A percentile compares a stretch with the other conserved stretches of the same genome.
These are phyloP conservation scores for Amphirosellinia nigrospora DNA, from an alignment of 495 filamentous ascomycete species.

Conservation along the genomic window DNA sequence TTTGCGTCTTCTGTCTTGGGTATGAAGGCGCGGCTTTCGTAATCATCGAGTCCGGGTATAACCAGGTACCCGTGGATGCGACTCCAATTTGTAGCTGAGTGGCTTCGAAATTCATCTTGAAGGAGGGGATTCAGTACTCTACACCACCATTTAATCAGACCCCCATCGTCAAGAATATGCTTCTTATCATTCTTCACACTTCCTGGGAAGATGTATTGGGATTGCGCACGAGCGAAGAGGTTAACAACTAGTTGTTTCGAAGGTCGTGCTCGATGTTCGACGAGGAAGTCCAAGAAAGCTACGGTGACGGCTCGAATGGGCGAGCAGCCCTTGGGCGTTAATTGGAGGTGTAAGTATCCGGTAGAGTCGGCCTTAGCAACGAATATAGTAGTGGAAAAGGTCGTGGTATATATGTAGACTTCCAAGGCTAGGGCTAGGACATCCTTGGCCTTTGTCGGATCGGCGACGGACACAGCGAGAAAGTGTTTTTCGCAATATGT, in stretches of 20 bases:
- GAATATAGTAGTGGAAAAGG: slow-evolving; percentile 83
- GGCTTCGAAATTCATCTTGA: slow-evolving; percentile 46
- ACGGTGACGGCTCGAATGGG: slow-evolving; percentile 73
- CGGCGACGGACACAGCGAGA: slow-evolving; percentile 70
- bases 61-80: slow-evolving; percentile 75
- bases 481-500: slow-evolving; percentile 93
- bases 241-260: slow-evolving; percentile 81
- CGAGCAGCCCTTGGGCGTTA: slow-evolving; percentile 66
- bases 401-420: slow-evolving; percentile 74
- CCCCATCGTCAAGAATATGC: slow-evolving; percentile 91
- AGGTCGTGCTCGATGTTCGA: slow-evolving; percentile 67
- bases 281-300: slow-evolving; percentile 77
- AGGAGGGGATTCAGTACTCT: slow-evolving; percentile 78
- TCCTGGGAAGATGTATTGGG: slow-evolving; percentile 93
- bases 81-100: slow-evolving; percentile 36
- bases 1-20: slow-evolving; percentile 51
- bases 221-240: slow-evolving; percentile 89
- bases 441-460: slow-evolving; percentile 16
- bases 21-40: slow-evolving; percentile 71
- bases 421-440: slow-evolving; percentile 60
- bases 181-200: slow-evolving; percentile 85
- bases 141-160: slow-evolving; percentile 95
- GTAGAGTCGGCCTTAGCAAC: slow-evolving; percentile 98
- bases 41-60: slow-evolving; percentile 81
- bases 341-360: slow-evolving; percentile 75